These are phyloP conservation scores for Viola pubescens DNA, from an alignment of 441 rosid species.

Conservation along the genomic window DNA sequence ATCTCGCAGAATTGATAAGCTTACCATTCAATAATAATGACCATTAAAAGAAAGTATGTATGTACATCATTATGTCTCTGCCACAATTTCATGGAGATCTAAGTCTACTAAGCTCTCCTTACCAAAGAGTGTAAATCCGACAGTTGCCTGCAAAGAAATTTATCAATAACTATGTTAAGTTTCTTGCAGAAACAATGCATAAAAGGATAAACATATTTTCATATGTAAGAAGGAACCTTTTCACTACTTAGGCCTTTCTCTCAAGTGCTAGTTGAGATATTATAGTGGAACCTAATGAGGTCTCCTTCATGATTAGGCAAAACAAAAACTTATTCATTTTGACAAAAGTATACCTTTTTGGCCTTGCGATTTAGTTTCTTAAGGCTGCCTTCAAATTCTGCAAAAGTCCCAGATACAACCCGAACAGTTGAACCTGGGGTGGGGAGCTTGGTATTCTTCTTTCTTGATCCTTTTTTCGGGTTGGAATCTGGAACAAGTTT, in stretches of 20 bases:
- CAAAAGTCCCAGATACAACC: slow-evolving; percentile 65
- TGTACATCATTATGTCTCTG: slow-evolving; percentile 29
- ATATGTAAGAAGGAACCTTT: not conserved
- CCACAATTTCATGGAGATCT: slow-evolving; percentile 63
- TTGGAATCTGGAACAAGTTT: slow-evolving; percentile 26
- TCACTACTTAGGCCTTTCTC: not conserved
- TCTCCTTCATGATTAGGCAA: slow-evolving; percentile 4
- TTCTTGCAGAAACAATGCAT: not conserved
- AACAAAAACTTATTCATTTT: not conserved
- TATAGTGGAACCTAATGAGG: not conserved
- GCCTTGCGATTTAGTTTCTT: slow-evolving; percentile 66
- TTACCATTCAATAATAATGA: slow-evolving; percentile 10
- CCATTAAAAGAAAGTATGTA: slow-evolving; percentile 6
- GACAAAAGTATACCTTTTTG: slow-evolving; percentile 41
- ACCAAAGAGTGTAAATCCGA: slow-evolving; percentile 68
- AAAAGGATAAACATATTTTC: not conserved
- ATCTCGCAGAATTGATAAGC: slow-evolving; percentile 3
- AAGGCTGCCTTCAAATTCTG: slow-evolving; percentile 61
- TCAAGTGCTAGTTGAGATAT: not conserved
- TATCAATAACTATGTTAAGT: not conserved
- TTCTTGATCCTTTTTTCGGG: slow-evolving; percentile 24
- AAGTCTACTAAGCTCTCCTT: slow-evolving; percentile 74
- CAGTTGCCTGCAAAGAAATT: slow-evolving; percentile 62
- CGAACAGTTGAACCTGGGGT: slow-evolving; percentile 59
- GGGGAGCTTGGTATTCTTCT: slow-evolving; percentile 30